phyloP scores from a whole-genome alignment of 768 basidiomycete genomes.

The Mrakia gelida region DNA sequence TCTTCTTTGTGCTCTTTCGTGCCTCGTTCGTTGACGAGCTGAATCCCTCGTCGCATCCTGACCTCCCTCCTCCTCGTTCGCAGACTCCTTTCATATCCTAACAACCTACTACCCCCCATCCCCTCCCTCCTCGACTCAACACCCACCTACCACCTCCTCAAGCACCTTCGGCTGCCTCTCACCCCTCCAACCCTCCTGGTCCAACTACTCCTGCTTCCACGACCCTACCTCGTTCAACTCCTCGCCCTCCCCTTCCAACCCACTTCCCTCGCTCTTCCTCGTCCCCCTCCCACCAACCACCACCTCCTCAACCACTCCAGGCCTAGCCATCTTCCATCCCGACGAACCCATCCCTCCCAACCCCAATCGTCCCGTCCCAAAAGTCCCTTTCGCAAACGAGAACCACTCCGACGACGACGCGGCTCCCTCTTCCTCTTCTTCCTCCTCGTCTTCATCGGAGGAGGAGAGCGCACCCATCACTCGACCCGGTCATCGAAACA shows the following conservation, averaged over 20 bases:
- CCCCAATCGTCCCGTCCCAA: neutral
- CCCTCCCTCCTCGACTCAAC: neutral
- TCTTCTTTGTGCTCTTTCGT: too few species aligned
- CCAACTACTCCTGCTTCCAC: neutral
- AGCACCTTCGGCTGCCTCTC: neutral
- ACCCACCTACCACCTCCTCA: neutral
- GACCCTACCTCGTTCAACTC: neutral
- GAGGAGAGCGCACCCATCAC: neutral
- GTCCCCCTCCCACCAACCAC: neutral
- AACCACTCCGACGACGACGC: neutral
- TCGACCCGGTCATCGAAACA: neutral
- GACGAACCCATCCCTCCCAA: neutral
- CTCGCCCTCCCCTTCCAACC: neutral
- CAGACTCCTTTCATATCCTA: slow-evolving; percentile 11
- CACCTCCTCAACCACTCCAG: neutral
- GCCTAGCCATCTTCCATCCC: neutral
- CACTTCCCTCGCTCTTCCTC: neutral
- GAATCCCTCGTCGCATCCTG: neutral
- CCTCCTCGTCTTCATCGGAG: neutral
- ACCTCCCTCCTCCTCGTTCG: too few species aligned
- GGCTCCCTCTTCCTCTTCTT: neutral
- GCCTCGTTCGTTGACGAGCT: too few species aligned
- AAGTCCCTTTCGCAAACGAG: neutral
- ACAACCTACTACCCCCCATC: slow-evolving; percentile 1
- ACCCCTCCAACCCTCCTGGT: neutral